Evolutionary conservation across 805 yeast species (phyloP), one percentile per base, ranked within the genome.

Genomic region (Sugiyamaella marilandica): DNA sequence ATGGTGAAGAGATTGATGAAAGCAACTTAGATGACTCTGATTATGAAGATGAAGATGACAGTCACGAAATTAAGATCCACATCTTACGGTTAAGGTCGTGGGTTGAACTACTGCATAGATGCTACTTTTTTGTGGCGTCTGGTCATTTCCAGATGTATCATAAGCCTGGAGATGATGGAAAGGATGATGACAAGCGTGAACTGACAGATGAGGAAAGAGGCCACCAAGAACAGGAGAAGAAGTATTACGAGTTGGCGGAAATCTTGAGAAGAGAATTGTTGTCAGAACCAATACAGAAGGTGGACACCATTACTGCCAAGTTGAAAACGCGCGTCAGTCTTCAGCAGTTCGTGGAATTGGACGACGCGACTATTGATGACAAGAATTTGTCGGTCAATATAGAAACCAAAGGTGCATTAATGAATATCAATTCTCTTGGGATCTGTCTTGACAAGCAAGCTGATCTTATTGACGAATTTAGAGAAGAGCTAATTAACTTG

Each of bases 71-170:
- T 5, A 50, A 47, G 36, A 49, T 39, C 18, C 29, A 44, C 10
- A 36, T 45, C 31, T 31, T 50, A 26, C 37, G 63, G 18, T 47
- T 58, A 32, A 68, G 86, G 55, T 62, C 71, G 11, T 77, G 82
- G 81, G 59, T 76, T 32, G 85, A 87, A 48, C 62, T 81, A 10
- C 68, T 87, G 13, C 97, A 94, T 65, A 83, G 91, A 49, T 76
- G 84, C 43, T 85, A 80, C 62, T 92, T 91, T 63, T 80, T 89
- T 56, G 71, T 86, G 24, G 97, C 88, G 0, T 81, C 90, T 1
- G 79, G 86, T 0, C 80, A 85, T 62, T 87, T 76, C 57, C 91
- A 85, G 59, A 63, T 74, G 33, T 72, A 74, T 43, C 63, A 70
- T 10, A 45, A 43, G 29, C 49, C 50, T 7, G 57, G 60, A 32